Base-by-base conservation (phyloP, 805 yeast genomes). In the Suhomyces emberorum region DNA sequence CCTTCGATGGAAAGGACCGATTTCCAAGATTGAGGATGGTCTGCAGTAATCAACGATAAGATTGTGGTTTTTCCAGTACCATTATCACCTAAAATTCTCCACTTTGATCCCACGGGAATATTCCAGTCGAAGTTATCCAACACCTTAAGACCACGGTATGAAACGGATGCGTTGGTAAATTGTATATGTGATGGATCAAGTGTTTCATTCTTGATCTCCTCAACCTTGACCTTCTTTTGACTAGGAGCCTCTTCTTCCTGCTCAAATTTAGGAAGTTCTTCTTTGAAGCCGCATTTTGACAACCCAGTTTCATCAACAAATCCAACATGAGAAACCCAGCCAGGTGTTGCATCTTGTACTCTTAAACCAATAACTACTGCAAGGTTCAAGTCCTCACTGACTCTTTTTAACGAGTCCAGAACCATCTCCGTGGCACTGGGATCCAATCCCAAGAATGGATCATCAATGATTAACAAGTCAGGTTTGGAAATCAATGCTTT, bases 1-100 rank as follows among this genome's bases (percentile, higher is more conserved):
- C 88, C 88, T 47, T 83, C 72, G 30, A 88, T 65, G 6, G 65
- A 59, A 15, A 93, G 71, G 15, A 73, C 76, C 4, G 77, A 72
- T 47, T 78, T 81, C 98, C 98, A 91, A 2, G 96, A 81, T 60
- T 91, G 96, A 1, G 98, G 98, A 55, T 91, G 98, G 50, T 91
- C 98, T 3, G 95, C 88, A 0, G 96, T 88, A 19, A 91, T 69
- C 30, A 93, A 57, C 2, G 97, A 78, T 11, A 93, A 60, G 16
- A 91, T 61, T 0, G 98, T 93, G 1, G 96, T 85, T 57, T 91
- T 91, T 0, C 98, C 98, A 0, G 95, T 74, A 1, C 98, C 98
- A 47, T 93, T 91, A 39, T 79, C 76, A 2, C 98, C 98, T 38
- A 83, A 66, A 20, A 91, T 70, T 54, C 93, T 95, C 95, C 97